These are phyloP conservation scores for Eucalyptus brandiana DNA, from an alignment of 345 rosid genomes.

Conservation along the genomic window DNA sequence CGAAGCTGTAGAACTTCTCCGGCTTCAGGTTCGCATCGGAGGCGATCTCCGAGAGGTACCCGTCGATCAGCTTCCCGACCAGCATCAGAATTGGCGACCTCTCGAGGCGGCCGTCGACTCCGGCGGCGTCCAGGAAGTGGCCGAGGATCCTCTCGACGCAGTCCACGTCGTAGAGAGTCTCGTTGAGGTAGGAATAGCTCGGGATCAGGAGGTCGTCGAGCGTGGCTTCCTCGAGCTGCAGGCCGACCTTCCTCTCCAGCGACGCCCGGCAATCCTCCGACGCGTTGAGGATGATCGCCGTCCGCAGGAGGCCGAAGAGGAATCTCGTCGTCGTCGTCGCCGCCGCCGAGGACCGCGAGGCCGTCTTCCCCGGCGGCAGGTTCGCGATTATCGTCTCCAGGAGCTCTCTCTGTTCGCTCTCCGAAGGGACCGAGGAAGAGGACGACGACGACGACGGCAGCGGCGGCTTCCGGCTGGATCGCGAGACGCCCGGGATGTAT, in stretches of 20 bases:
- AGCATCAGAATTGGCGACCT: constrained; percentile 54
- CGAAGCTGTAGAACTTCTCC: constrained; percentile 61
- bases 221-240: constrained; percentile 72
- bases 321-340: constrained; percentile 46
- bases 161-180: constrained; percentile 91
- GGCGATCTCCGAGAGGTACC: constrained; percentile 84
- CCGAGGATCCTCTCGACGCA: constrained; percentile 76
- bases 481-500: constrained; percentile 67
- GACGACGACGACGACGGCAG: constrained; percentile 27
- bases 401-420: constrained; percentile 69
- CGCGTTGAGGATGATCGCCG: constrained; percentile 75
- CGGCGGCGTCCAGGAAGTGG: constrained; percentile 39
- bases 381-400: constrained; percentile 50
- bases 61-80: constrained; percentile 88
- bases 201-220: constrained; percentile 91
- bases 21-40: constrained; percentile 86
- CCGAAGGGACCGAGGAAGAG: constrained; percentile 26
- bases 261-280: constrained; percentile 47
- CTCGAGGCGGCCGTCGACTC: constrained; percentile 15
- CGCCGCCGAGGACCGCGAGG: constrained; percentile 28
- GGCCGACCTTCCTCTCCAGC: constrained; percentile 74
- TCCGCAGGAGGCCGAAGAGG: constrained; percentile 62
- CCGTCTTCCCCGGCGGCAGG: constrained; percentile 43
- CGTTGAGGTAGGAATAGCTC: constrained; percentile 88
- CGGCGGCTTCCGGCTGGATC: constrained; percentile 61